Evolutionary conservation across 805 yeast genomes (phyloP).

Genomic region (Hanseniaspora singularis): DNA sequence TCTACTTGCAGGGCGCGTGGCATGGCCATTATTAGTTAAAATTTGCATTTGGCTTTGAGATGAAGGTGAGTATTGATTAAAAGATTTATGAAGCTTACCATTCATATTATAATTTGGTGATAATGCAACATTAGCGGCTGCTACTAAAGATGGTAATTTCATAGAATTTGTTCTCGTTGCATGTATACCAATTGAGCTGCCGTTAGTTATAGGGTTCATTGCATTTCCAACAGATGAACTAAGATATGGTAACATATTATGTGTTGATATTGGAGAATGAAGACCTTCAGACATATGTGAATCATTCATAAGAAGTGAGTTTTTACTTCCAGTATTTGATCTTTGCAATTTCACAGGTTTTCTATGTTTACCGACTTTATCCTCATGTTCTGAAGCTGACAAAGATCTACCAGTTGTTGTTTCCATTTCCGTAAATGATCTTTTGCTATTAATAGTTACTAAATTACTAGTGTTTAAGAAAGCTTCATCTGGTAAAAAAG

Average conservation of each 20-base stretch:
- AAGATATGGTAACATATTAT: neutral
- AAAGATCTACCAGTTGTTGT: no score
- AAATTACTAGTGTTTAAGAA: neutral
- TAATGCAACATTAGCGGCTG: constrained; percentile 9
- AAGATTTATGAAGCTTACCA: no score
- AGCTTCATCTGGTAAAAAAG: neutral
- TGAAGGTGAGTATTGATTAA: neutral
- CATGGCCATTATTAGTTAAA: no score
- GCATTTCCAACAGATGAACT: neutral
- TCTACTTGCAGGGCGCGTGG: no score
- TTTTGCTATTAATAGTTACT: neutral
- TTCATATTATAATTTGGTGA: neutral
- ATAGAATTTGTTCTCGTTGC: constrained; percentile 16
- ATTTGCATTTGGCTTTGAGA: neutral
- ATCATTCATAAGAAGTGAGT: constrained; percentile 1
- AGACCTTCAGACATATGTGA: neutral
- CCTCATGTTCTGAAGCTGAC: neutral
- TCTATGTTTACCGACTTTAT: neutral
- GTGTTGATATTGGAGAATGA: neutral
- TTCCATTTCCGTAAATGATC: neutral
- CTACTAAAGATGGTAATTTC: constrained; percentile 10
- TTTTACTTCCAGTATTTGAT: neutral
- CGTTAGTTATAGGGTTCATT: neutral
- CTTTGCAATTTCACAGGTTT: constrained; percentile 15
- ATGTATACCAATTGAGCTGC: constrained; percentile 3